Evolutionary conservation across 2,329 filamentous ascomycete species (phyloP).

Genomic region (Chaetoscypha palmicola): DNA sequence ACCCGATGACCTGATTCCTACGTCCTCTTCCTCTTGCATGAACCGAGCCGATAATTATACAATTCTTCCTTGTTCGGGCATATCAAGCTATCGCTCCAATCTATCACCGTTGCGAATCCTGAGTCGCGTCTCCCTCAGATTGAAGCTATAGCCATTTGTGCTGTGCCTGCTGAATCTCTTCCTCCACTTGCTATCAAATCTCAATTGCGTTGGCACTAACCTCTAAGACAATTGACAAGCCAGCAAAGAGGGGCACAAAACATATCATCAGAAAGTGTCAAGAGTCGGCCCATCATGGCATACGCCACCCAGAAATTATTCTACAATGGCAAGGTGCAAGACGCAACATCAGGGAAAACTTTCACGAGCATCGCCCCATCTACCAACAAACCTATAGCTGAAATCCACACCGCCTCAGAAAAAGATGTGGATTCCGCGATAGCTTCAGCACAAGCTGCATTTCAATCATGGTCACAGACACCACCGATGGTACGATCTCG

Average conservation of each 20-base stretch:
- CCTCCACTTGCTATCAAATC: conserved; percentile 5
- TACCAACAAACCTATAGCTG: conserved; percentile 59
- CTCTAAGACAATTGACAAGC: background rate
- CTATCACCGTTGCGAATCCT: conserved; percentile 1
- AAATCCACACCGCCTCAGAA: conserved; percentile 62
- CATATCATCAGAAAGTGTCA: background rate
- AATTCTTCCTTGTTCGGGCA: conserved; percentile 14
- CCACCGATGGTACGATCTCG: conserved; percentile 67
- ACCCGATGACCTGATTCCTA: conserved; percentile 1
- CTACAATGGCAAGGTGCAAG: conserved; percentile 64
- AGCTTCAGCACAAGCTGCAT: conserved; percentile 62
- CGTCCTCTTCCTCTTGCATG: conserved; percentile 2
- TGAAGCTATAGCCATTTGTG: background rate
- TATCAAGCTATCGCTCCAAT: conserved; percentile 1
- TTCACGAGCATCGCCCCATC: conserved; percentile 72
- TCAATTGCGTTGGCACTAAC: conserved; percentile 8
- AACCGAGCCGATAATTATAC: background rate
- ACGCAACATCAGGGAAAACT: conserved; percentile 50
- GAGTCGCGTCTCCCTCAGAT: conserved; percentile 7
- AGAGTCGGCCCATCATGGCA: conserved; percentile 20
- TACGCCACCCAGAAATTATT: conserved; percentile 58
- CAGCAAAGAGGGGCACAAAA: conserved; percentile 2
- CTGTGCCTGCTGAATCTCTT: background rate
- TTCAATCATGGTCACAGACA: conserved; percentile 69
- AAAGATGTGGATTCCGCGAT: conserved; percentile 66